A percentile compares a stretch with the other conserved stretches of the same genome.
Conservation (phyloP, 2,329 filamentous ascomycete genomes). For the Trichoderma sp. region DNA sequence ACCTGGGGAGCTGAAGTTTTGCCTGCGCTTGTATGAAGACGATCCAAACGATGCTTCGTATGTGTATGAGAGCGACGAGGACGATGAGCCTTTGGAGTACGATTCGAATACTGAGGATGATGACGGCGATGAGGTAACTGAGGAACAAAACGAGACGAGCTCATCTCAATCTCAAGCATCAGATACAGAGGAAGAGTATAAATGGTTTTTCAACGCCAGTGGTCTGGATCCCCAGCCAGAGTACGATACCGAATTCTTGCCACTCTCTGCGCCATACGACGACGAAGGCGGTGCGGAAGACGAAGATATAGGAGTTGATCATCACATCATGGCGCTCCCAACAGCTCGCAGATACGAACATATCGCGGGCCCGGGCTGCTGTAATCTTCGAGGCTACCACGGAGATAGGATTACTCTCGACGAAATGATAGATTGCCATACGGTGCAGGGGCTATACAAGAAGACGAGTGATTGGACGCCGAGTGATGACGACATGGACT, state of each 20-base stretch:
- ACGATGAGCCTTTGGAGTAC: slow-evolving; percentile 9
- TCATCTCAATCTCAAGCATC: not conserved
- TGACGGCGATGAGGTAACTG: not conserved
- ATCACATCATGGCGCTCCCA: not conserved
- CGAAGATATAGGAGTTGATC: not conserved
- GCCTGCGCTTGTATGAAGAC: not conserved
- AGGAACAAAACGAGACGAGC: not conserved
- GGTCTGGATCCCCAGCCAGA: not conserved
- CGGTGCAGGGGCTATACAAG: slow-evolving; percentile 27
- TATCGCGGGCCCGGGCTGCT: slow-evolving; percentile 25
- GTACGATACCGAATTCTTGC: not conserved
- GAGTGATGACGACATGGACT: slow-evolving; percentile 23
- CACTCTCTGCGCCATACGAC: slow-evolving; percentile 17
- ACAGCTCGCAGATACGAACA: slow-evolving; percentile 24
- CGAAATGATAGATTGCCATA: slow-evolving; percentile 29
- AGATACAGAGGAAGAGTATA: not conserved
- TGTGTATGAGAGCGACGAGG: slow-evolving; percentile 2
- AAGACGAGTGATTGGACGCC: slow-evolving; percentile 23
- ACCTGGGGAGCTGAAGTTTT: not conserved
- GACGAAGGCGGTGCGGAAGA: not conserved
- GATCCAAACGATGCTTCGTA: slow-evolving; percentile 3
- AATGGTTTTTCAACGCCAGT: not conserved
- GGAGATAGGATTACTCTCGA: slow-evolving; percentile 27
- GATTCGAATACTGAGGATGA: slow-evolving; percentile 3
- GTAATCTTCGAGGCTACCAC: slow-evolving; percentile 21